Evolutionary conservation across 352 stramenopile species (phyloP), one percentile per base, ranked within the genome.

Genomic region (Albugo candida): DNA sequence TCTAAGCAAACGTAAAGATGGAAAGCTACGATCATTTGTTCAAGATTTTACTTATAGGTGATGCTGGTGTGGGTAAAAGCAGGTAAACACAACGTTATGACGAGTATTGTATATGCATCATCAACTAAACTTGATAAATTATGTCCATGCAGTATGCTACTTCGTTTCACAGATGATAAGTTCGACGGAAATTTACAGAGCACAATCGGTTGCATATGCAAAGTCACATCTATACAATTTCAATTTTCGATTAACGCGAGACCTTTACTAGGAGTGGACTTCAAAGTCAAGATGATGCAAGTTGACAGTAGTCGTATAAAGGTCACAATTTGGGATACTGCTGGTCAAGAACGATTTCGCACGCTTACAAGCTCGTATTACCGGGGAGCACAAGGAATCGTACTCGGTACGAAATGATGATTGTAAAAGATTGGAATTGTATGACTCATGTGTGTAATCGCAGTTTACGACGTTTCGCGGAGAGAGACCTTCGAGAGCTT

Each of bases 321-420:
- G 70, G 84, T 98, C 57, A 97, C 91, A 24, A 96, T 99, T 57
- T 98, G 94, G 94, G 94, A 98, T 72, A 98, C 94, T 5, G 94
- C 94, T 8, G 94, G 94, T 13, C 94, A 98, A 67, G 94, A 98
- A 62, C 84, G 93, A 37, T 98, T 98, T 63, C 83, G 93, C 44
- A 98, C 93, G 17, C 67, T 98, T 36, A 98, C 94, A 36, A 97
- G 83, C 48, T 95, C 77, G 38, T 98, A 98, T 65, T 98, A 98
- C 70, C 76, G 93, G 48, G 94, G 94, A 37, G 93, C 93, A 5
- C 93, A 98, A 58, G 93, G 93, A 48, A 97, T 99, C 38, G 89
- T 98, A 13, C 72, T 99, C 19, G 82, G 80, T 93, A 59, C 53
- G 71, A 47, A 5, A 10, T 1, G 14, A 19, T 10, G 2, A 42